Evolutionary conservation across 768 basidiomycete species (phyloP).

Genomic region (Naganishia friedmannii): DNA sequence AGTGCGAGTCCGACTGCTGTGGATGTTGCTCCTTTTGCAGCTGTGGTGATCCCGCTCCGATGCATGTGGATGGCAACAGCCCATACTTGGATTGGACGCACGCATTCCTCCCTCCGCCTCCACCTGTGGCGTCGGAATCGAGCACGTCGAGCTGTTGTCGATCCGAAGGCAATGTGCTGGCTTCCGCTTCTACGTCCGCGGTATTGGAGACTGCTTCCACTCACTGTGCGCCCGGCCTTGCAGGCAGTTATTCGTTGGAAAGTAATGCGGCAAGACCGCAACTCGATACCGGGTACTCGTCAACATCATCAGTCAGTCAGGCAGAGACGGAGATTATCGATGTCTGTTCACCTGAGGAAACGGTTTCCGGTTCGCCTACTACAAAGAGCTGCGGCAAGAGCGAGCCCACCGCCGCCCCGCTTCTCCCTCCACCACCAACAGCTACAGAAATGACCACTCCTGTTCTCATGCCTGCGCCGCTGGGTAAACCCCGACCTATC

Average conservation of each 20-base stretch:
- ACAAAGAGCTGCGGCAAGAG: background rate
- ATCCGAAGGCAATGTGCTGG: background rate
- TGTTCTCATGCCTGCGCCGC: background rate
- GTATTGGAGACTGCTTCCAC: background rate
- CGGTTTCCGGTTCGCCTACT: background rate
- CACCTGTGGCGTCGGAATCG: background rate
- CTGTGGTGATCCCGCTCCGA: conserved; percentile 37
- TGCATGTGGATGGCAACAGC: conserved; percentile 17
- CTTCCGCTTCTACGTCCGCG: background rate
- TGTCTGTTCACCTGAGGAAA: background rate
- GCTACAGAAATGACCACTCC: background rate
- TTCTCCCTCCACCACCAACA: background rate
- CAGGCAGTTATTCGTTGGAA: background rate
- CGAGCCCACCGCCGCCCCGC: background rate
- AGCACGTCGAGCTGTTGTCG: background rate
- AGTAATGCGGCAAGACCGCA: background rate
- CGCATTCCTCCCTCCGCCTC: background rate
- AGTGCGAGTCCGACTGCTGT: conserved; percentile 51
- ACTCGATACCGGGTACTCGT: background rate
- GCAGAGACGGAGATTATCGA: background rate
- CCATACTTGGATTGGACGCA: background rate
- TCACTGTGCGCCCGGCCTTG: background rate
- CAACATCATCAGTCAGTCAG: background rate
- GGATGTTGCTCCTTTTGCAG: conserved; percentile 49
- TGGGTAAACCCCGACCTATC: background rate